Percentiles rank a stretch among this genome's conserved stretches.
phyloP scores from a whole-genome alignment of 176 grass and related monocot genomes.

The Carex parvula region DNA sequence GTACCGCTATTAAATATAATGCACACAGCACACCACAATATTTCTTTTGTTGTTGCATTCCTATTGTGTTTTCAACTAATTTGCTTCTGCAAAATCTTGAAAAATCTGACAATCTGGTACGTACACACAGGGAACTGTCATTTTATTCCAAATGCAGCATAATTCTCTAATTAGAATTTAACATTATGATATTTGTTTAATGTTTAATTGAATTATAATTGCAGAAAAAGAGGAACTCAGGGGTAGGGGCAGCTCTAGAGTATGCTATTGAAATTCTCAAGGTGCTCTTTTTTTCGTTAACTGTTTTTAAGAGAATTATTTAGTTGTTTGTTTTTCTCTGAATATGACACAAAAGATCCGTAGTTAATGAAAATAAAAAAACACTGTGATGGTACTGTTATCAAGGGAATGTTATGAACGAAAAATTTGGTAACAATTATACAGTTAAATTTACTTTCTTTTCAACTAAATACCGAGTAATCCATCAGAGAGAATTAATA shows the following conservation, averaged over 20 bases:
- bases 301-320: background rate
- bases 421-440: background rate
- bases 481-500: background rate
- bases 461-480: background rate
- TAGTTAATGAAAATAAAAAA: background rate
- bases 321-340: background rate
- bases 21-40: background rate
- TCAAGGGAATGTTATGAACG: background rate
- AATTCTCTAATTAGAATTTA: background rate
- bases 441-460: background rate
- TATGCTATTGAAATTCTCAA: constrained; percentile 42
- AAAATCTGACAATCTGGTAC: background rate
- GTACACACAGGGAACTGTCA: background rate
- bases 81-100: background rate
- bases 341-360: background rate
- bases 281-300: constrained; percentile 9
- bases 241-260: constrained; percentile 36
- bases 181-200: background rate
- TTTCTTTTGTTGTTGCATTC: background rate
- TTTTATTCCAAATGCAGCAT: background rate
- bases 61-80: background rate
- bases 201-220: background rate
- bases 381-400: background rate
- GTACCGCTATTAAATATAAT: background rate
- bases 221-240: constrained; percentile 28